Conservation (phyloP, 2,329 filamentous ascomycete species). For the Stagonosporopsis cucurbitacearum region DNA sequence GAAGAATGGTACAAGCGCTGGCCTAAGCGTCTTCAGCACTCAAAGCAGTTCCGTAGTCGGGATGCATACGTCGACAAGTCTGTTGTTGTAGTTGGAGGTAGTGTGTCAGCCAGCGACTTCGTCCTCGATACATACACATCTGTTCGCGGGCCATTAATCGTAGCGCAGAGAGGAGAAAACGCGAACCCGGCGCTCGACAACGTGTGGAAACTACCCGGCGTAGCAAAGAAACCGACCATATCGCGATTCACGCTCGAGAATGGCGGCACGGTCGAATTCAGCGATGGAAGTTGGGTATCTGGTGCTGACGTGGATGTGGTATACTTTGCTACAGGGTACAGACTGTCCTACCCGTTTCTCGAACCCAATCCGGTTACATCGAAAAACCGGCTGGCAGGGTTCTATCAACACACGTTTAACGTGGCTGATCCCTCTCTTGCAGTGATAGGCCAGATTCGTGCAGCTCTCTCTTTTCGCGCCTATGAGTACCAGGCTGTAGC, state of each 20-base stretch:
- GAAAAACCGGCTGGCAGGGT: slow-evolving; percentile 62
- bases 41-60: slow-evolving; percentile 60
- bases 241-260: slow-evolving; percentile 47
- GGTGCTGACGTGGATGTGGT: slow-evolving; percentile 62
- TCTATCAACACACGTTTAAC: slow-evolving; percentile 67
- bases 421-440: slow-evolving; percentile 60
- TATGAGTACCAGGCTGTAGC: slow-evolving; percentile 73
- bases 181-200: slow-evolving; percentile 50
- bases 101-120: slow-evolving; percentile 69
- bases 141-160: not conserved
- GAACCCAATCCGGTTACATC: slow-evolving; percentile 52
- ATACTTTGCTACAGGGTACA: slow-evolving; percentile 71
- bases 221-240: slow-evolving; percentile 58
- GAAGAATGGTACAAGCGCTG: slow-evolving; percentile 53
- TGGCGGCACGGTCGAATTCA: slow-evolving; percentile 61
- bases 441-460: slow-evolving; percentile 63
- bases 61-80: slow-evolving; percentile 31
- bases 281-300: slow-evolving; percentile 60
- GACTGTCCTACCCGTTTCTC: slow-evolving; percentile 66
- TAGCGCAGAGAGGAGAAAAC: slow-evolving; percentile 5
- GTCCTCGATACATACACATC: slow-evolving; percentile 55
- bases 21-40: slow-evolving; percentile 61
- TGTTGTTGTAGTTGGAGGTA: slow-evolving; percentile 68
- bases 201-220: slow-evolving; percentile 65
- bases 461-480: slow-evolving; percentile 67